Base-by-base conservation (phyloP, 345 rosid species). In the Angophora floribunda region DNA sequence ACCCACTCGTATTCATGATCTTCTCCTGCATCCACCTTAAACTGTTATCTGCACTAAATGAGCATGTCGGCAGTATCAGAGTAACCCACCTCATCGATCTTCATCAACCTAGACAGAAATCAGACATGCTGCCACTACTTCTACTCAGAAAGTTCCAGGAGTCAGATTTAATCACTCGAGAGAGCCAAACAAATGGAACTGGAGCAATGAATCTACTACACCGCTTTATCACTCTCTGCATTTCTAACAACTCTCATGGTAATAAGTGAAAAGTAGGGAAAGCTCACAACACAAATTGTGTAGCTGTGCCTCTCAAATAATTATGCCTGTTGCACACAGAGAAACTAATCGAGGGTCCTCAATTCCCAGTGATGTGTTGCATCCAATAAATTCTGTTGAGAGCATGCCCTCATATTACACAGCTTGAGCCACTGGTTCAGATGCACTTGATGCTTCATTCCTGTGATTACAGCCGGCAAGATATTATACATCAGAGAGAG, bases 341-440 rank as follows among this genome's bases (percentile, higher is more conserved):
- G 26, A 75, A 75, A 75, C 21, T 75, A 41, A 75, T 41, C 0
- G 28, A 19, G 84, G 84, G 19, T 41, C 84, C 41, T 75, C 84
- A 75, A 75, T 75, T 75, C 41, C 49, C 28, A 75, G 82, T 19
- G 26, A 41, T 14, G 3, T 19, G 47, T 41, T 41, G 49, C 49
- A 75, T 75, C 84, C 84, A 36, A 19, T 6, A 75, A 14, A 75
- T 5, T 41, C 28, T 19, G 14, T 41, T 75, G 84, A 75, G 84
- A 75, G 26, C 26, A 75, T 75, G 1, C 26, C 26, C 84, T 21
- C 49, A n/a, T 87, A 79, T 87, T 91, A 95, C 63, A 89, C 95
- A 55, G 95, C 93, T 91, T 91, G 93, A 44, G 96, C 95, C 63
- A 92, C 91, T 24, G 95, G 90, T 91, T 95, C 97, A 51, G 92